A percentile compares a stretch with the other conserved stretches of the same genome.
These are phyloP conservation scores for Kluyveromyces dobzhanskii DNA, from an alignment of 805 yeast species.

Conservation along the genomic window DNA sequence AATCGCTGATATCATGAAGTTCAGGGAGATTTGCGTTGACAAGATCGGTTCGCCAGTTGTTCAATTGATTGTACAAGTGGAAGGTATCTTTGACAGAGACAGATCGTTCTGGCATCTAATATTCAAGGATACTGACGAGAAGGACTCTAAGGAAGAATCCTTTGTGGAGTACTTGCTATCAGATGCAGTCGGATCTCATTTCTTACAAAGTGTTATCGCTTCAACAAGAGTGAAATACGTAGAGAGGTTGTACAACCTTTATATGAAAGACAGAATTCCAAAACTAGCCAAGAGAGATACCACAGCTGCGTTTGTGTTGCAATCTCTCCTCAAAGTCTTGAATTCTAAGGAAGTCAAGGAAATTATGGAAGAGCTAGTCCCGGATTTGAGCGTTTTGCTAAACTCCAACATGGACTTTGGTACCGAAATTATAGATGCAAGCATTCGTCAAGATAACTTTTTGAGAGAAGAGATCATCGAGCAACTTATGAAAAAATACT, in stretches of 20 bases:
- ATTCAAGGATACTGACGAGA: slow-evolving; percentile 45
- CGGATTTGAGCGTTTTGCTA: slow-evolving; percentile 52
- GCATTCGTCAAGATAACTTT: slow-evolving; percentile 48
- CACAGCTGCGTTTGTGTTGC: slow-evolving; percentile 77
- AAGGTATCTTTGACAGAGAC: slow-evolving; percentile 70
- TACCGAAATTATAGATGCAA: slow-evolving; percentile 56
- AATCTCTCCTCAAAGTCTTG: slow-evolving; percentile 56
- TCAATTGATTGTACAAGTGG: slow-evolving; percentile 69
- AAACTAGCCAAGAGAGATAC: slow-evolving; percentile 73
- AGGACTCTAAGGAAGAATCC: slow-evolving; percentile 58
- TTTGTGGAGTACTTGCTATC: slow-evolving; percentile 77
- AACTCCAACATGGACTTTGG: slow-evolving; percentile 67
- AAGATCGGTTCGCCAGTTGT: slow-evolving; percentile 82
- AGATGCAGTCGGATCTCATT: slow-evolving; percentile 91
- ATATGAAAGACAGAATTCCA: slow-evolving; percentile 66
- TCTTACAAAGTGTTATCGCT: slow-evolving; percentile 63
- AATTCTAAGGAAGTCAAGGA: slow-evolving; percentile 54
- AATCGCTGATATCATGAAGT: slow-evolving; percentile 34
- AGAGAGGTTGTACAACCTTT: slow-evolving; percentile 58
- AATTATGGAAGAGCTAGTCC: slow-evolving; percentile 57
- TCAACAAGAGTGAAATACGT: slow-evolving; percentile 60
- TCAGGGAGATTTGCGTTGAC: slow-evolving; percentile 71
- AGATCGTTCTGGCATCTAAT: slow-evolving; percentile 61
- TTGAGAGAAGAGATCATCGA: slow-evolving; percentile 50
- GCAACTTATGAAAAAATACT: slow-evolving; percentile 38